phyloP scores from a whole-genome alignment of 192 early-diverging fungal species.

The Hyaloraphidium curvatum region DNA sequence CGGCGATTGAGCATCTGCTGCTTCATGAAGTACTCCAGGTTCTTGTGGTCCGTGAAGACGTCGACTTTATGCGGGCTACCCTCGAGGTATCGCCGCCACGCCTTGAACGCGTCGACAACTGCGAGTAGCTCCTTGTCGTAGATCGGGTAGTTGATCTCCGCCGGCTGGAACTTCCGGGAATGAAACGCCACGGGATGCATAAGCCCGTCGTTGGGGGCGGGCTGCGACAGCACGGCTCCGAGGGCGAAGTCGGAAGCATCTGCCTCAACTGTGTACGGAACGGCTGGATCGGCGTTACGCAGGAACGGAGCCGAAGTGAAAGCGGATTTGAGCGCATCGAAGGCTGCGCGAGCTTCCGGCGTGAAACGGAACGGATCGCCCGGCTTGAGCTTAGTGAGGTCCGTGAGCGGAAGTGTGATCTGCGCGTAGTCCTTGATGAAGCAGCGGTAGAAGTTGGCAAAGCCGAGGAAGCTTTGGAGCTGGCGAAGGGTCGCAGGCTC shows the following conservation, averaged over 20 bases:
- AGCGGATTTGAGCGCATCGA: slow-evolving; percentile 10
- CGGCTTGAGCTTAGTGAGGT: slow-evolving; percentile 4
- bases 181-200: slow-evolving; percentile 17
- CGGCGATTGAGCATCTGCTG: slow-evolving; percentile 10
- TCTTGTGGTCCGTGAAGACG: slow-evolving; percentile 20
- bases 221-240: slow-evolving; percentile 16
- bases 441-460: slow-evolving; percentile 15
- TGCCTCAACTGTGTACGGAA: slow-evolving; percentile 9
- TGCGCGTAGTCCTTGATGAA: slow-evolving; percentile 8
- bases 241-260: slow-evolving; percentile 19
- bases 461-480: slow-evolving; percentile 7
- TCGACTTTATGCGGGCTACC: slow-evolving; percentile 5
- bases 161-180: slow-evolving; percentile 3
- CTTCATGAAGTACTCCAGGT: slow-evolving; percentile 17
- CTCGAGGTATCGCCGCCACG: slow-evolving; percentile 18
- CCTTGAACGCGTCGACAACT: slow-evolving; percentile 16
- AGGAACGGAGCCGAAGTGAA: slow-evolving; percentile 15
- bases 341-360: slow-evolving; percentile 2
- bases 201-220: no score
- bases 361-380: not conserved
- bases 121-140: slow-evolving; percentile 20
- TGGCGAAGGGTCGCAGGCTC: slow-evolving; percentile 3
- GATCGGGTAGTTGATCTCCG: slow-evolving; percentile 18
- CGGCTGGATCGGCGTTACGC: slow-evolving; percentile 6
- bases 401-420: slow-evolving; percentile 7